These are phyloP conservation scores for Neonectria sp. DNA, from an alignment of 2,329 filamentous ascomycete genomes.

Conservation along the genomic window DNA sequence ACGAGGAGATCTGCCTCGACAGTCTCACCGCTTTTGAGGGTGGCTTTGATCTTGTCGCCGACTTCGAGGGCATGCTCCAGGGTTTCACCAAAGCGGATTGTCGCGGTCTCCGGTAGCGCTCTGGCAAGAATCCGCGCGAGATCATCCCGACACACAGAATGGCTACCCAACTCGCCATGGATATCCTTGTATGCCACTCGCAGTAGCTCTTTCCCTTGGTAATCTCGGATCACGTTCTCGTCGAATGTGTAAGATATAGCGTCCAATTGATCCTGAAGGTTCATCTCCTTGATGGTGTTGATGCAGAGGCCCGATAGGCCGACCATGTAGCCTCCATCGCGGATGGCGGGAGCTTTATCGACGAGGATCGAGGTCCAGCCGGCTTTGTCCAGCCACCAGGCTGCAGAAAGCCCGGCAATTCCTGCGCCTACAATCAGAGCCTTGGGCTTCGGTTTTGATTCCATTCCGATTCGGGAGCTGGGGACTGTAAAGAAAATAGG, in stretches of 20 bases:
- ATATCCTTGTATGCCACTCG: conserved; percentile 8
- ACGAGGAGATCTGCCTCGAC: conserved; percentile 24
- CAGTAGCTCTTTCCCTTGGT: background rate
- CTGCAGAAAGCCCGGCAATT: conserved; percentile 13
- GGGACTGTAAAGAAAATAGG: too few species aligned
- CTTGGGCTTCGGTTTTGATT: conserved; percentile 53
- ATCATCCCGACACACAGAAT: conserved; percentile 6
- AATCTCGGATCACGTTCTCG: conserved; percentile 5
- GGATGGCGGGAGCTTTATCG: conserved; percentile 3
- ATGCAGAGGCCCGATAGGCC: background rate
- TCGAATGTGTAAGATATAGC: background rate
- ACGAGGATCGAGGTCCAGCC: conserved; percentile 14
- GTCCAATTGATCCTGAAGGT: background rate
- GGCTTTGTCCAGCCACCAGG: conserved; percentile 20
- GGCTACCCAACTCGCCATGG: background rate
- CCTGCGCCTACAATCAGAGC: conserved; percentile 17
- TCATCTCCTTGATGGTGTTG: conserved; percentile 9
- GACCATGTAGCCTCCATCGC: conserved; percentile 14
- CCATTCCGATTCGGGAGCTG: too few species aligned
- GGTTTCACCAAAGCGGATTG: conserved; percentile 7
- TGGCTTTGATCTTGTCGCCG: conserved; percentile 11
- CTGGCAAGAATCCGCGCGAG: conserved; percentile 9
- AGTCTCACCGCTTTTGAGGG: conserved; percentile 16
- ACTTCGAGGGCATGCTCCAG: conserved; percentile 1
- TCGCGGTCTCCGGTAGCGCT: background rate